A percentile compares a stretch with the other conserved stretches of the same genome.
phyloP scores from a whole-genome alignment of 495 filamentous ascomycete species.

The Hypoxylon cercidicola region DNA sequence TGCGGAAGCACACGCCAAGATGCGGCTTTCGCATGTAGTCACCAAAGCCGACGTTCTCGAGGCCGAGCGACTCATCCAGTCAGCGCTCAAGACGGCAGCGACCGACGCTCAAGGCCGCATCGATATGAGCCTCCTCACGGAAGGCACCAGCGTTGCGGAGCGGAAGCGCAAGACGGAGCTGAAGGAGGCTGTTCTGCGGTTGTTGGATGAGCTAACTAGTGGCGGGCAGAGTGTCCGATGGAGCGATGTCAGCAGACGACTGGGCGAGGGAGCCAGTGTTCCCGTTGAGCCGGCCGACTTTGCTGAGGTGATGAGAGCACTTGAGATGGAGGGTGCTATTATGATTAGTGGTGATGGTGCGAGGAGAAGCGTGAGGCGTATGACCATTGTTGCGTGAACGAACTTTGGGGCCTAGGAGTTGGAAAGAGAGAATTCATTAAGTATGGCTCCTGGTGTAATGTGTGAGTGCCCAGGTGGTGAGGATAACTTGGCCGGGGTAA shows the following conservation, averaged over 20 bases:
- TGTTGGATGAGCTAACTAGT: slow-evolving; percentile 82
- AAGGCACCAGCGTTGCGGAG: slow-evolving; percentile 88
- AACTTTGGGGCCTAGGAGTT: neutral
- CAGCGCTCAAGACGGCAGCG: slow-evolving; percentile 95
- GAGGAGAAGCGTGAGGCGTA: slow-evolving; percentile 82
- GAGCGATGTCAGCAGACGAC: slow-evolving; percentile 74
- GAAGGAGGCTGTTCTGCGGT: slow-evolving; percentile 76
- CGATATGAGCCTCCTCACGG: slow-evolving; percentile 94
- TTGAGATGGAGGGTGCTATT: slow-evolving; percentile 87
- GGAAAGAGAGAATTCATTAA: slow-evolving; percentile 14
- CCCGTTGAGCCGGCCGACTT: slow-evolving; percentile 81
- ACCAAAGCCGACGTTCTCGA: slow-evolving; percentile 86
- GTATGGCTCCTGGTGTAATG: slow-evolving; percentile 10
- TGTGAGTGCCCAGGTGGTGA: slow-evolving; percentile 4
- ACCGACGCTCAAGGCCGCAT: slow-evolving; percentile 95
- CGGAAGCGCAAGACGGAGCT: slow-evolving; percentile 82
- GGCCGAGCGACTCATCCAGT: slow-evolving; percentile 90
- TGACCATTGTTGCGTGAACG: slow-evolving; percentile 60
- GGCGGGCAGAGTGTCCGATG: slow-evolving; percentile 77
- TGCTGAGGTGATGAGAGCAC: slow-evolving; percentile 75
- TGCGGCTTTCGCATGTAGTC: slow-evolving; percentile 83
- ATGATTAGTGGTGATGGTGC: slow-evolving; percentile 86
- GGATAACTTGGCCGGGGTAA: slow-evolving; percentile 9
- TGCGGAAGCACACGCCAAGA: slow-evolving; percentile 95
- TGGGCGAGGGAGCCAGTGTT: slow-evolving; percentile 80